phyloP scores from a whole-genome alignment of 768 basidiomycete genomes.

The Daedaleopsis nitida region DNA sequence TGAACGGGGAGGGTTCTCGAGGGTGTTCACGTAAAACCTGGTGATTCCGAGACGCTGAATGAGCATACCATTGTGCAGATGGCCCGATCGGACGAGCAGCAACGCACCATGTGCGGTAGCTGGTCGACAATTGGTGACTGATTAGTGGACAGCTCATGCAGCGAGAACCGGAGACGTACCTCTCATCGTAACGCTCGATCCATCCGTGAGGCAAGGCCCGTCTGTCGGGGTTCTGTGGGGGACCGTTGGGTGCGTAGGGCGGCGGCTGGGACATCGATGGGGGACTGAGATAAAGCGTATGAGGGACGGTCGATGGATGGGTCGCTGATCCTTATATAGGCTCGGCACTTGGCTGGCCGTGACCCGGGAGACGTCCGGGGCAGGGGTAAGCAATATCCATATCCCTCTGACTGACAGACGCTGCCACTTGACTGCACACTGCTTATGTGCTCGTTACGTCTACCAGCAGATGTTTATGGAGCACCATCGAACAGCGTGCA shows the following conservation, averaged over 20 bases:
- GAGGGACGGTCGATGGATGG: slow-evolving; percentile 4
- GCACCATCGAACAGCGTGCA: background rate
- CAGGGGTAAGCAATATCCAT: slow-evolving; percentile 10
- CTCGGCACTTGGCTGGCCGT: slow-evolving; percentile 15
- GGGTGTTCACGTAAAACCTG: slow-evolving; percentile 82
- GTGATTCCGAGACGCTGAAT: background rate
- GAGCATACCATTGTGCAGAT: background rate
- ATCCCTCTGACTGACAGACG: background rate
- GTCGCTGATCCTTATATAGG: slow-evolving; percentile 15
- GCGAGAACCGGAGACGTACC: slow-evolving; percentile 48
- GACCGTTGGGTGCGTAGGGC: slow-evolving; percentile 30
- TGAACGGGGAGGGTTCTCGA: slow-evolving; percentile 59
- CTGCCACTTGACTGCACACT: slow-evolving; percentile 1
- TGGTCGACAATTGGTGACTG: slow-evolving; percentile 29
- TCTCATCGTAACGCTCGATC: slow-evolving; percentile 65
- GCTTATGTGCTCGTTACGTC: slow-evolving; percentile 9
- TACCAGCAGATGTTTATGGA: background rate
- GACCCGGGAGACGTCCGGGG: slow-evolving; percentile 8
- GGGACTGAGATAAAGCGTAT: slow-evolving; percentile 10
- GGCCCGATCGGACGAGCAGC: background rate
- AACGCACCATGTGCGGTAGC: slow-evolving; percentile 67
- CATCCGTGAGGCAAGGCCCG: slow-evolving; percentile 69
- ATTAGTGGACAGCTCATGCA: slow-evolving; percentile 23
- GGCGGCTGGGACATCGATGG: slow-evolving; percentile 48
- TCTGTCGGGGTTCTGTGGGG: slow-evolving; percentile 41